phyloP scores from a whole-genome alignment of 2,329 filamentous ascomycete species.

The Arthrobotrys iridis region DNA sequence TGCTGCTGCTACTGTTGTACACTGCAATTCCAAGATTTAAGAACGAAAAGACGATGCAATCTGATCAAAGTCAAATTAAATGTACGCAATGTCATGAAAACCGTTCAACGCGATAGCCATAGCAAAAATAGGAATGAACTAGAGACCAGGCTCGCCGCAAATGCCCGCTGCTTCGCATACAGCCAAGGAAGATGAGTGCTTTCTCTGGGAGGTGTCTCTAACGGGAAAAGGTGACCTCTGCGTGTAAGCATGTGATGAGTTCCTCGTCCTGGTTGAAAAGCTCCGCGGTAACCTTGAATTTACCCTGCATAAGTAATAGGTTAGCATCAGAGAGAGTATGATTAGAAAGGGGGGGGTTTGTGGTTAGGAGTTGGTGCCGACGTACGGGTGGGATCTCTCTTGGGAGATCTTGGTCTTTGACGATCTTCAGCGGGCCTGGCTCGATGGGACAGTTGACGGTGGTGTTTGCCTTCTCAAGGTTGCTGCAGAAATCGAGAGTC shows the following conservation, averaged over 20 bases:
- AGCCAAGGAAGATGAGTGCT: neutral
- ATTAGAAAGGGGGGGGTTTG: neutral
- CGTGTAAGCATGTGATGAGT: slow-evolving; percentile 86
- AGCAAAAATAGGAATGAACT: neutral
- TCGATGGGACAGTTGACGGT: slow-evolving; percentile 89
- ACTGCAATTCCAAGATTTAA: neutral
- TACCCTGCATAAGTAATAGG: no score
- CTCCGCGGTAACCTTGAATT: slow-evolving; percentile 87
- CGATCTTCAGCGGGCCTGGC: slow-evolving; percentile 76
- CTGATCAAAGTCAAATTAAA: neutral
- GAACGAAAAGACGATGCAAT: neutral
- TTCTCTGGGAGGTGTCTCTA: neutral
- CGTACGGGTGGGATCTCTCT: slow-evolving; percentile 87
- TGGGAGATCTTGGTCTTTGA: slow-evolving; percentile 85
- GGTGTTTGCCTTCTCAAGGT: slow-evolving; percentile 76
- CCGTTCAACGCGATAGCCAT: neutral
- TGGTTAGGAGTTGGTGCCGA: slow-evolving; percentile 56
- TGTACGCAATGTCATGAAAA: neutral
- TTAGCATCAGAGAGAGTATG: neutral
- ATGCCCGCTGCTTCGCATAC: neutral
- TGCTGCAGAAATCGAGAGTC: slow-evolving; percentile 82
- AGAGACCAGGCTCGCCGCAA: neutral
- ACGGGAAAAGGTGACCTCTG: slow-evolving; percentile 71
- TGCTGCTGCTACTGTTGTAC: slow-evolving; percentile 11
- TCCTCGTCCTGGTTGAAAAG: slow-evolving; percentile 76